Evolutionary conservation across 2,329 filamentous ascomycete genomes (phyloP), one percentile per base, ranked within the genome.

Genomic region (Bipolaris gigantea): DNA sequence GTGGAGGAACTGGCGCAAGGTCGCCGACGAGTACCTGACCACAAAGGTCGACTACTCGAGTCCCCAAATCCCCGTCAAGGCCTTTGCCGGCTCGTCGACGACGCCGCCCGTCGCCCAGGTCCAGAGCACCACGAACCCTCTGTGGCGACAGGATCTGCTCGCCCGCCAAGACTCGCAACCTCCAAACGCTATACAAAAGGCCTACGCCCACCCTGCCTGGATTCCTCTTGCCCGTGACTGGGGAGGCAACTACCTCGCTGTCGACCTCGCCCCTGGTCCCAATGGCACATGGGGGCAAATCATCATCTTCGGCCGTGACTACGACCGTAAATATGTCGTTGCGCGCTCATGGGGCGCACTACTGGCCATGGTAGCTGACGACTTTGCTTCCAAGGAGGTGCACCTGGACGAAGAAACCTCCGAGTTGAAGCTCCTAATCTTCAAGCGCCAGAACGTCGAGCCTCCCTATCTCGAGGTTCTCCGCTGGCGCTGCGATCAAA

Each of bases 291-390:
- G 94, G 93, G 94, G 94, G 49, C 94, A 99, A 74, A 86, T 99
- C 62, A 96, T 99, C 67, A 83, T 99, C 57, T 97, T 96, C 73
- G 94, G 94, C 46, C 90, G 94, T 56, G 94, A 99, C 77, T 99
- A 96, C 76, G 94, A 99, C 73, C 96, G 90, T 76, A 99, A 99
- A 79, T 99, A 96, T 71, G 94, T 99, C 6, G 84, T 99, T 52
- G 90, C 94, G 27, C 86, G 90, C 57, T 97, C 93, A 1, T 99
- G 94, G 94, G 85, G 87, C 15, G 84, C 88, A 9, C 92, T 99
- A 71, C 77, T 99, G 18, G 92, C 92, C 46, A 84, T 87, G 30
- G 84, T 97, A 6, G 92, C 94, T 27, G 94, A 99, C 69, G 94
- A 99, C 70, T 80, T 99, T 66, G 94, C 89, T 65, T 94, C 90